Evolutionary conservation across 495 filamentous ascomycete genomes (phyloP), one percentile per base, ranked within the genome.

Genomic region (Penicillium salamii): DNA sequence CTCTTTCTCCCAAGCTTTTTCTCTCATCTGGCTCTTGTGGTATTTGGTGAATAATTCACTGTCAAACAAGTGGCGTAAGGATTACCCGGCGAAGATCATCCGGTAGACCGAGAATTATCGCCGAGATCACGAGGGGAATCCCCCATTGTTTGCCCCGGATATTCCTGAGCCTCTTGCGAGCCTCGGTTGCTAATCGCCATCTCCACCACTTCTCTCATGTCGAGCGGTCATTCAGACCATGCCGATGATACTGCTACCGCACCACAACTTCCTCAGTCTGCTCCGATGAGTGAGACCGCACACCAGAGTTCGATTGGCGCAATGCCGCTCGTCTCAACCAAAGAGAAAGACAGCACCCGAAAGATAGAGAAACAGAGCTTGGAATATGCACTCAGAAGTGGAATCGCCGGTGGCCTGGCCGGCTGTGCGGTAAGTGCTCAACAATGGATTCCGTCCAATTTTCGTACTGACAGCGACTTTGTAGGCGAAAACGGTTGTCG

Each of bases 401-500:
- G 87, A 14, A 63, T 95, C 35, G 92, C 92, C 11, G 92, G 92
- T 38, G 92, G 92, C 11, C 37, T 95, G 49, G 93, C 92, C 32
- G 92, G 90, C 52, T 89, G 90, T 74, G 87, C 86, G 52, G 88
- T 91, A 82, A 49, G 86, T 76, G 35, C 40, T 29, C 40, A 44
- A 38, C 19, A 24, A 37, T 31, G 23, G 8, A 26, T 3, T 26
- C 23, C 23, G 23, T 26, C 23, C 11, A 50, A 40, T 11, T 32
- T 41, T 44, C 19, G 32, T 21, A 38, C 18, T 59, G 34, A 61
- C 33, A 11, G 15, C 7, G 28, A 50, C 15, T 1, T 21, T 13
- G n/a, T 49, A 96, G 90, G 93, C 89, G 54, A 98, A 98, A 78
- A 96, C 92, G 1, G 75, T 95, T 14, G 95, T 98, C 12, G 93